phyloP scores from a whole-genome alignment of 306 rosid species.

The Spatholobus suberectus region DNA sequence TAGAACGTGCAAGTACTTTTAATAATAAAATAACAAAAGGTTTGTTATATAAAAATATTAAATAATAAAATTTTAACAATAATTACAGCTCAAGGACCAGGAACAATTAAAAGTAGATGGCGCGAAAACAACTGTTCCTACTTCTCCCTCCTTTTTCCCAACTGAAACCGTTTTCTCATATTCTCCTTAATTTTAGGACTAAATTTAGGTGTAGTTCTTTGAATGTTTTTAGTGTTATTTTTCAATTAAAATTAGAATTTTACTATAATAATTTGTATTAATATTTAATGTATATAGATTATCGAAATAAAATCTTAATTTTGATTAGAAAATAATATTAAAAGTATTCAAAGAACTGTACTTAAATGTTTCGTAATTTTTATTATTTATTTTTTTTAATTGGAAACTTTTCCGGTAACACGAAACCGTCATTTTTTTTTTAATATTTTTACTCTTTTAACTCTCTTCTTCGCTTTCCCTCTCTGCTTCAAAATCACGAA shows the following conservation, averaged over 20 bases:
- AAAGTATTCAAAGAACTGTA: too few relatives aligned
- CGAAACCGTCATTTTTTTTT: background rate
- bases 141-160: slow-evolving; percentile 43
- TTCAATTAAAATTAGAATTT: too few relatives aligned
- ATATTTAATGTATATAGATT: too few relatives aligned
- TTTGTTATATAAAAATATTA: background rate
- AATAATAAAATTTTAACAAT: background rate
- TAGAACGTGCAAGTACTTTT: background rate
- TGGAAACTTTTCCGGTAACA: background rate
- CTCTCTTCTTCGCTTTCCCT: slow-evolving; percentile 17
- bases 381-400: background rate
- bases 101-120: slow-evolving; percentile 58
- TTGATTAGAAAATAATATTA: too few relatives aligned
- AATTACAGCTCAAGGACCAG: slow-evolving; percentile 11
- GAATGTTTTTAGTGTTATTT: too few relatives aligned
- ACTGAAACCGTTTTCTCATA: slow-evolving; percentile 62
- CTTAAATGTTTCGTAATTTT: too few relatives aligned
- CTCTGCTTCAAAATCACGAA: slow-evolving; percentile 33
- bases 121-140: slow-evolving; percentile 66
- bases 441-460: slow-evolving; percentile 29
- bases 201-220: too few relatives aligned
- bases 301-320: too few relatives aligned
- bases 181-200: too few relatives aligned
- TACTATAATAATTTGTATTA: too few relatives aligned
- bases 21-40: background rate